These are phyloP conservation scores for Meira nashicola DNA, from an alignment of 1,284 basidiomycete species.

Conservation along the genomic window DNA sequence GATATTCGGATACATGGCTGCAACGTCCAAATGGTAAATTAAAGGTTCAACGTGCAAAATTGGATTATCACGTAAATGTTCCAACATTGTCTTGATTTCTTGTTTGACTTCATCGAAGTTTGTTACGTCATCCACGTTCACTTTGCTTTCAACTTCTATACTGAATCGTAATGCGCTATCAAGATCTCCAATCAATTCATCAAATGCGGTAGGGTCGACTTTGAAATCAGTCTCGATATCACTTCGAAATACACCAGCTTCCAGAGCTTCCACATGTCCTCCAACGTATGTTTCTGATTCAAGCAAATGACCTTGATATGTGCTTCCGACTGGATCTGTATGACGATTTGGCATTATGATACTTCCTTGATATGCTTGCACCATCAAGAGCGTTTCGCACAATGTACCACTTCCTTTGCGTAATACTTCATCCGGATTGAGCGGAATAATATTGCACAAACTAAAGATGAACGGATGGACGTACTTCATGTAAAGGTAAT, in stretches of 20 bases:
- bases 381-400: slow-evolving; percentile 97
- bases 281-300: slow-evolving; percentile 98
- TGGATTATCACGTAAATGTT: slow-evolving; percentile 85
- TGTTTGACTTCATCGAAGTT: slow-evolving; percentile 92
- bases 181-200: slow-evolving; percentile 90
- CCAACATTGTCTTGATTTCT: slow-evolving; percentile 73
- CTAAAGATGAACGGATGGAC: slow-evolving; percentile 99
- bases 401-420: slow-evolving; percentile 93
- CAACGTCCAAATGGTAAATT: slow-evolving; percentile 98
- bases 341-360: slow-evolving; percentile 99
- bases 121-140: slow-evolving; percentile 74
- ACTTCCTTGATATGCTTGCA: slow-evolving; percentile 78
- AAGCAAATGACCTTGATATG: slow-evolving; percentile 91
- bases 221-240: slow-evolving; percentile 96
- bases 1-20: slow-evolving; percentile 99
- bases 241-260: slow-evolving; percentile 95
- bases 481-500: slow-evolving; percentile 99
- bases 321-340: slow-evolving; percentile 84
- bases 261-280: slow-evolving; percentile 95
- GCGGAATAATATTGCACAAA: slow-evolving; percentile 96
- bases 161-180: slow-evolving; percentile 86
- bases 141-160: slow-evolving; percentile 79
- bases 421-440: slow-evolving; percentile 92
- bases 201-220: slow-evolving; percentile 78
- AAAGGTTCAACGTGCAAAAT: slow-evolving; percentile 82